Evolutionary conservation across 2,329 filamentous ascomycete genomes (phyloP).

Genomic region (Aspergillus sp.): DNA sequence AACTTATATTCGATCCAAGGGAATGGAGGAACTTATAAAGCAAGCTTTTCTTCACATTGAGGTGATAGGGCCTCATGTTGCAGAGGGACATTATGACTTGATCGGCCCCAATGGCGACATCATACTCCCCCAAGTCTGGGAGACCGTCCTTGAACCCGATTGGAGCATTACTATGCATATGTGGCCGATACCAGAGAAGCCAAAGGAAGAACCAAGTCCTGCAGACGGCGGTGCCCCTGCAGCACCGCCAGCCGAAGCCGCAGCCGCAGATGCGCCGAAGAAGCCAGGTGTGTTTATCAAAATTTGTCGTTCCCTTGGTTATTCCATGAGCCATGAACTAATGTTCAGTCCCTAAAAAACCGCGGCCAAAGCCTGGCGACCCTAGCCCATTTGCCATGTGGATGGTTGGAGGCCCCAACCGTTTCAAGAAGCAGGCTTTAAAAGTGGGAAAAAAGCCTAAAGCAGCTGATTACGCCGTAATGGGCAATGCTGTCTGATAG

Average conservation of each 20-base stretch:
- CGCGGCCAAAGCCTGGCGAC: constrained; percentile 24
- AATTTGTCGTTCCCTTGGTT: background rate
- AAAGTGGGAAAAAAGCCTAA: constrained; percentile 51
- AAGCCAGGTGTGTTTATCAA: constrained; percentile 32
- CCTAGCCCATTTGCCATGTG: constrained; percentile 44
- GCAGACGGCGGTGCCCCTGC: constrained; percentile 23
- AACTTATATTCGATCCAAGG: constrained; percentile 48
- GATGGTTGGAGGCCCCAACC: constrained; percentile 41
- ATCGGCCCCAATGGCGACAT: constrained; percentile 78
- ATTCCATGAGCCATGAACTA: background rate
- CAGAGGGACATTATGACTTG: constrained; percentile 76
- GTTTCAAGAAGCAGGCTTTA: constrained; percentile 37
- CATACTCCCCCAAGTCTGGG: constrained; percentile 79
- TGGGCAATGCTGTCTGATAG: constrained; percentile 34
- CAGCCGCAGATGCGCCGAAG: constrained; percentile 27
- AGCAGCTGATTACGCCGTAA: constrained; percentile 23
- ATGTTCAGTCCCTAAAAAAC: constrained; percentile 33
- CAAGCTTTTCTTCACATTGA: constrained; percentile 81
- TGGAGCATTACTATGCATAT: constrained; percentile 69
- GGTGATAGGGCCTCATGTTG: constrained; percentile 71
- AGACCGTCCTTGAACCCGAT: constrained; percentile 76
- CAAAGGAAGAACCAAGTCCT: constrained; percentile 39
- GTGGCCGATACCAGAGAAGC: constrained; percentile 60
- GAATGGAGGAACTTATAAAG: constrained; percentile 83
- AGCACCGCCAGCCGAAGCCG: constrained; percentile 15